These are phyloP conservation scores for Craspedostauros australis DNA, from an alignment of 108 stramenopile genomes.

Conservation along the genomic window DNA sequence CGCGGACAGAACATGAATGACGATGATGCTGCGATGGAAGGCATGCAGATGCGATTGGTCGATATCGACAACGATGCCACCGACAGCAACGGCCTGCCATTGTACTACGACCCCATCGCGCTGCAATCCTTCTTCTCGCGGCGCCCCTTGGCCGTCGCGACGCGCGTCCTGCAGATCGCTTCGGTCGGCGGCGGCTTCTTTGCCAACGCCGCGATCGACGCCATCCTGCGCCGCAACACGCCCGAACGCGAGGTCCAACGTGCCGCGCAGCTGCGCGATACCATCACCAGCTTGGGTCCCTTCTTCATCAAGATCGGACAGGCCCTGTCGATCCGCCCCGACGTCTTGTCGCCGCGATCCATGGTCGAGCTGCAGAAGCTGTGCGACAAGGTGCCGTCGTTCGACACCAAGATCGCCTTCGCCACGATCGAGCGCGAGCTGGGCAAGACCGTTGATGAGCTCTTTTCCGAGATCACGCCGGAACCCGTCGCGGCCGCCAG, in stretches of 20 bases:
- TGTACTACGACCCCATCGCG: slow-evolving; percentile 75
- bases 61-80: slow-evolving; percentile 41
- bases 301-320: slow-evolving; percentile 90
- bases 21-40: slow-evolving; percentile 66
- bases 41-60: slow-evolving; percentile 79
- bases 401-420: slow-evolving; percentile 77
- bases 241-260: slow-evolving; percentile 77
- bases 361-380: slow-evolving; percentile 95
- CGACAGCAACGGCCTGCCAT: slow-evolving; percentile 53
- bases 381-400: slow-evolving; percentile 93
- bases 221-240: slow-evolving; percentile 43
- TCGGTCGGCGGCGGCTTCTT: slow-evolving; percentile 56
- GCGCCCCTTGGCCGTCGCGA: slow-evolving; percentile 61
- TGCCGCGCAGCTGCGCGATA: slow-evolving; percentile 82
- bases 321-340: slow-evolving; percentile 90
- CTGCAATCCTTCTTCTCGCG: slow-evolving; percentile 76
- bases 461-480: slow-evolving; percentile 84
- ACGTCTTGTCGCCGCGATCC: slow-evolving; percentile 76
- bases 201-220: slow-evolving; percentile 42
- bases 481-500: slow-evolving; percentile 93
- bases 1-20: slow-evolving; percentile 86
- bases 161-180: slow-evolving; percentile 61
- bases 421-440: slow-evolving; percentile 85
- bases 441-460: slow-evolving; percentile 67
- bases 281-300: slow-evolving; percentile 85